These are phyloP conservation scores for Tolypocladium sp. DNA, from an alignment of 2,329 filamentous ascomycete genomes.

Conservation along the genomic window DNA sequence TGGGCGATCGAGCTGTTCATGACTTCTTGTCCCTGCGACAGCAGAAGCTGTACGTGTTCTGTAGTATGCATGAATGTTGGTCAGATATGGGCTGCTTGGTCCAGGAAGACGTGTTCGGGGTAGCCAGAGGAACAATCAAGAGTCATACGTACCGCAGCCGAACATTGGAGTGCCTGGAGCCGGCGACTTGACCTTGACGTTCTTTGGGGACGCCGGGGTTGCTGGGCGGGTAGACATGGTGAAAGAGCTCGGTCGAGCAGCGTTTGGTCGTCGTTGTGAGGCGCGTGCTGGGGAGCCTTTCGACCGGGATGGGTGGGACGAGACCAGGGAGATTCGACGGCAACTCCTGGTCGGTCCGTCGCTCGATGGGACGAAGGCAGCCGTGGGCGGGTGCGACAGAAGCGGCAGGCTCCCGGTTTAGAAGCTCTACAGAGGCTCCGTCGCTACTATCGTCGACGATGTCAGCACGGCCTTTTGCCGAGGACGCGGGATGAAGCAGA, in stretches of 20 bases:
- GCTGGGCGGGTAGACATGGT: constrained; percentile 36
- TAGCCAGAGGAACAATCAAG: not conserved
- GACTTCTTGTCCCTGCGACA: constrained; percentile 51
- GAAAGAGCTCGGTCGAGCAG: not conserved
- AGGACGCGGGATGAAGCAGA: not conserved
- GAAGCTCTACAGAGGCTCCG: not conserved
- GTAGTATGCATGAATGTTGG: constrained; percentile 10
- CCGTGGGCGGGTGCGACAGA: not conserved
- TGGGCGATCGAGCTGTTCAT: constrained; percentile 61
- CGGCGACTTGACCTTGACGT: constrained; percentile 50
- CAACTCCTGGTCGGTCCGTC: not conserved
- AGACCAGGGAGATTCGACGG: not conserved
- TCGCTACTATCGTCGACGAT: not conserved
- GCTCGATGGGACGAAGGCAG: not conserved
- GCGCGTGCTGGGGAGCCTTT: not conserved
- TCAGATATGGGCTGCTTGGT: not conserved
- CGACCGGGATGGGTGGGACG: not conserved
- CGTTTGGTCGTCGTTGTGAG: not conserved
- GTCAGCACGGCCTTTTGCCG: not conserved
- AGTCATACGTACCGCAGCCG: constrained; percentile 46
- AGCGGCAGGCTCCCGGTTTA: not conserved
- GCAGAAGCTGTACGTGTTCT: constrained; percentile 66
- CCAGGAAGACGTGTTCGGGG: not conserved
- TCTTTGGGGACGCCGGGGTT: constrained; percentile 46
- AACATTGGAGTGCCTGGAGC: constrained; percentile 50